Percentiles rank a stretch among this genome's conserved stretches.
Conservation (phyloP, 2,329 filamentous ascomycete species). For the Fusarium kyushuense region DNA sequence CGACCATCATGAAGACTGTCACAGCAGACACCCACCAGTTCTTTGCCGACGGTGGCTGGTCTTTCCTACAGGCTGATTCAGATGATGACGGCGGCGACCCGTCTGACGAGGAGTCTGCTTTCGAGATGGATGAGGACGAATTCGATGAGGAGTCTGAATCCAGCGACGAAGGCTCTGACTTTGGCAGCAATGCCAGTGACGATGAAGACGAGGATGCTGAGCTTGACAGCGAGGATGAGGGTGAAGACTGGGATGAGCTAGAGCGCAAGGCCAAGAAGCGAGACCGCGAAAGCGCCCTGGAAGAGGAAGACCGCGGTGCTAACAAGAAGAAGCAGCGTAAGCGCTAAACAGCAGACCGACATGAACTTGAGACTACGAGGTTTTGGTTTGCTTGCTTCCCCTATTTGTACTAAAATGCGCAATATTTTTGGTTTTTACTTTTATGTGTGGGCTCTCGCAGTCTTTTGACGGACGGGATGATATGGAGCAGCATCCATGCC, state of each 20-base stretch:
- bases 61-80: constrained; percentile 87
- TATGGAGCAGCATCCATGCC: constrained; percentile 5
- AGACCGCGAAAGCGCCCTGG: constrained; percentile 70
- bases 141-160: constrained; percentile 83
- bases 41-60: constrained; percentile 96
- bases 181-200: constrained; percentile 87
- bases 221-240: constrained; percentile 75
- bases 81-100: constrained; percentile 85
- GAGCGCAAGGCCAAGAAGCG: constrained; percentile 92
- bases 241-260: constrained; percentile 94
- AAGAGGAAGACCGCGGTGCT: constrained; percentile 73
- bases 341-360: constrained; percentile 45
- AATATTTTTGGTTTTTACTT: constrained; percentile 18
- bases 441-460: constrained; percentile 1
- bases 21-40: constrained; percentile 93
- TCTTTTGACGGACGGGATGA: constrained; percentile 3
- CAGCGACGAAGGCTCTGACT: constrained; percentile 88
- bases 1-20: constrained; percentile 99
- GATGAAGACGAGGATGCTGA: constrained; percentile 82
- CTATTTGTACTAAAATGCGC: constrained; percentile 37
- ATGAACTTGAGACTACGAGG: constrained; percentile 13
- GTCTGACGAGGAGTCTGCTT: constrained; percentile 90
- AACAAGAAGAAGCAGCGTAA: constrained; percentile 74
- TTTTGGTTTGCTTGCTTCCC: constrained; percentile 25
- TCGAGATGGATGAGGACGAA: constrained; percentile 90